Conservation (phyloP, 2,329 filamentous ascomycete species). For the Aureobasidium musti region DNA sequence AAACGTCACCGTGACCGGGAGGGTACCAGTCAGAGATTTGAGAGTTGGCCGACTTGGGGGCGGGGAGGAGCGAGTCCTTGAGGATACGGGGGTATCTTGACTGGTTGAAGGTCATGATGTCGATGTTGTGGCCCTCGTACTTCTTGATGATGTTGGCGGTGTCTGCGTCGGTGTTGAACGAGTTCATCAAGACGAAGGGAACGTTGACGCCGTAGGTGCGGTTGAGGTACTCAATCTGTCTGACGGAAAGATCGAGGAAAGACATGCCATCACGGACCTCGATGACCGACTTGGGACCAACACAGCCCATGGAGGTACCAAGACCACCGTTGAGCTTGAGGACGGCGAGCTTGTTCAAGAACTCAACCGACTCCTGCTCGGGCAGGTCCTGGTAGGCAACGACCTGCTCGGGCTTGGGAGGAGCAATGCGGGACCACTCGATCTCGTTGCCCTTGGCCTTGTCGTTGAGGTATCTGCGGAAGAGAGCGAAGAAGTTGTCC, state of each 20-base stretch:
- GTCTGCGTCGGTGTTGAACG: constrained; percentile 99
- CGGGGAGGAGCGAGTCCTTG: constrained; percentile 96
- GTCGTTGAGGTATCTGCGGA: constrained; percentile 97
- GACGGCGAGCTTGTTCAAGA: constrained; percentile 95
- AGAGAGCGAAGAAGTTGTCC: constrained; percentile 99
- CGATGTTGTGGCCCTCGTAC: constrained; percentile 99
- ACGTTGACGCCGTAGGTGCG: constrained; percentile 97
- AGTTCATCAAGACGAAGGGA: constrained; percentile 99
- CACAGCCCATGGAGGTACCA: constrained; percentile 99
- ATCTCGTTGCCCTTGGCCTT: constrained; percentile 97
- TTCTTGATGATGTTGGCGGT: constrained; percentile 99
- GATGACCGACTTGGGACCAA: constrained; percentile 98
- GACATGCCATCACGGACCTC: constrained; percentile 99
- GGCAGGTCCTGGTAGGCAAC: constrained; percentile 90
- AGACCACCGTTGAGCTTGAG: constrained; percentile 99
- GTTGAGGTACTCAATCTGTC: constrained; percentile 99
- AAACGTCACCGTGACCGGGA: constrained; percentile 98
- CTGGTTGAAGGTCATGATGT: constrained; percentile 99
- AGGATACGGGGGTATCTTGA: constrained; percentile 96
- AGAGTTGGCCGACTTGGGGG: constrained; percentile 85
- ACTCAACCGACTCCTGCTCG: constrained; percentile 86
- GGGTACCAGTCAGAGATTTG: constrained; percentile 97
- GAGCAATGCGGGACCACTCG: constrained; percentile 95
- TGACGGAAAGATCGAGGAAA: constrained; percentile 96
- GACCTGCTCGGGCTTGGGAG: constrained; percentile 89